Evolutionary conservation across 352 stramenopile genomes (phyloP), one percentile per base, ranked within the genome.

Genomic region (Hyaloperonospora brassicae): DNA sequence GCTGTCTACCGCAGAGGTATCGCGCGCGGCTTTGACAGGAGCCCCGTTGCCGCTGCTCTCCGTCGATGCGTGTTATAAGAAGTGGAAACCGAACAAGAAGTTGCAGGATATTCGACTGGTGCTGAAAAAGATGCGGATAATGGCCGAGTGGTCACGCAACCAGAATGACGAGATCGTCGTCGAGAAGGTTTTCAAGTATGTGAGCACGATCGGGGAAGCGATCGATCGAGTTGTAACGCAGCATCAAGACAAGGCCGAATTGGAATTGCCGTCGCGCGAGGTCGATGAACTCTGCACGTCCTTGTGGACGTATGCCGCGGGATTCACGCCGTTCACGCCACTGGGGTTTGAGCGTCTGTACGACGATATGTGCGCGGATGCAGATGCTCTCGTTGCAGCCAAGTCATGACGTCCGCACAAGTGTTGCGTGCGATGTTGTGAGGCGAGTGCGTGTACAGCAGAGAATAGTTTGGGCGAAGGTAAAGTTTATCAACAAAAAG

Each of bases 61-160:
- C 8, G 39, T 67, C 23, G 69, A 83, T 5, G 68, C 86, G 54
- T 70, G 72, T 34, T 66, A 75, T 31, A 76, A 87, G 21, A 93
- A 93, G 58, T 93, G 81, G 81, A 80, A 86, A 43, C 84, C 84
- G 0, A 84, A 75, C 51, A 86, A 86, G 43, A 70, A 68, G 45
- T 50, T 93, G 31, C 84, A 81, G 43, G 76, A 87, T 17, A 86
- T 93, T 23, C 76, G 79, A 0, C 72, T 82, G 49, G 80, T 86
- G 59, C 71, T 93, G 4, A 93, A 93, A 61, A 93, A 93, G 63
- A 87, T 93, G 73, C 83, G 86, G 41, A 87, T 88, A 41, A 91
- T 93, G 74, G 68, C 64, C 23, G 59, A 81, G 13, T 93, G 84
- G 84, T 91, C 80, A 23, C 78, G 83, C 56, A 73, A 79, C 50